Percentiles rank a stretch among this genome's conserved stretches.
Conservation (phyloP, 495 filamentous ascomycete species). For the Aspergillus heteromorphus region DNA sequence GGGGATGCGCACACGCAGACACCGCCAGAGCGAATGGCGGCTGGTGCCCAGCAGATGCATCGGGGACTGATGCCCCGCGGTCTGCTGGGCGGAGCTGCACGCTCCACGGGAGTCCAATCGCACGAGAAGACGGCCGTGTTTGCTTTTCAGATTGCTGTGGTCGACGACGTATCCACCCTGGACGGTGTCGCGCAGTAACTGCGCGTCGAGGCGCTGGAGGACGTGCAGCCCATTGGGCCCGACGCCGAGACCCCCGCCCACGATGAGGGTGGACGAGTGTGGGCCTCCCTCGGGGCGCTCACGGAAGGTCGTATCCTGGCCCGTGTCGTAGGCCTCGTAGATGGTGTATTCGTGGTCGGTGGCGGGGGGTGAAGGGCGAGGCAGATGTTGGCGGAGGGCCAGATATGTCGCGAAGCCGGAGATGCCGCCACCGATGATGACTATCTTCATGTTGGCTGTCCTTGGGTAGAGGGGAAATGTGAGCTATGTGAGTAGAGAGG, state of each 20-base stretch:
- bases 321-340: constrained; percentile 34
- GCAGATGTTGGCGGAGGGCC: constrained; percentile 45
- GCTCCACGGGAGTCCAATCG: constrained; percentile 11
- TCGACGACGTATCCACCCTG: constrained; percentile 32
- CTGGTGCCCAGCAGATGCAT: constrained; percentile 30
- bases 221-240: constrained; percentile 47
- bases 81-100: neutral
- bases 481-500: no score
- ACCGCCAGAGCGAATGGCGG: constrained; percentile 34
- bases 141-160: constrained; percentile 31
- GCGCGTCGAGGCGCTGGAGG: constrained; percentile 33
- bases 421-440: constrained; percentile 51
- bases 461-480: no score
- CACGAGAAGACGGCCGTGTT: constrained; percentile 30
- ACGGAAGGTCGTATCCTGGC: constrained; percentile 15
- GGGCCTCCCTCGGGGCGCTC: constrained; percentile 12
- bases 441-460: constrained; percentile 47
- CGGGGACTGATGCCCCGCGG: neutral
- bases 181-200: constrained; percentile 30
- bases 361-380: constrained; percentile 14
- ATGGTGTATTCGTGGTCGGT: constrained; percentile 29
- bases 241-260: constrained; percentile 48
- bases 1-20: constrained; percentile 26
- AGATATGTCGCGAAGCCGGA: constrained; percentile 44
- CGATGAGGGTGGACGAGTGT: constrained; percentile 28